A percentile compares a stretch with the other conserved stretches of the same genome.
These are phyloP conservation scores for Oxyria digyna DNA, from an alignment of 148 eudicot genomes.

Conservation along the genomic window DNA sequence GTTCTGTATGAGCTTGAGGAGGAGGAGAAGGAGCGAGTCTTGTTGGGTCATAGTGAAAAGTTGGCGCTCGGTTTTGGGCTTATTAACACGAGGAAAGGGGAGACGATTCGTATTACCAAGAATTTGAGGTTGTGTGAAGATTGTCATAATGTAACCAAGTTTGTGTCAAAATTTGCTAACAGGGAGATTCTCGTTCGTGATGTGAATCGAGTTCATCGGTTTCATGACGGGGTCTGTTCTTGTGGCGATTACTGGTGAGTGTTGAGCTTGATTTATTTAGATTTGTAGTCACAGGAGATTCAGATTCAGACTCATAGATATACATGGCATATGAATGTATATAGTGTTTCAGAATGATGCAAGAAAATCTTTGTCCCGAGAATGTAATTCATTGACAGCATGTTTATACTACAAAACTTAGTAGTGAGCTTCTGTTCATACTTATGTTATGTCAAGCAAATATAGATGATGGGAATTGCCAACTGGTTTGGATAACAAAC, in stretches of 20 bases:
- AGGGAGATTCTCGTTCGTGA: conserved; percentile 88
- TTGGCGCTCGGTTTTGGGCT: conserved; percentile 85
- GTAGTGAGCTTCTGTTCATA: background rate
- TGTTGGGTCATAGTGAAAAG: conserved; percentile 90
- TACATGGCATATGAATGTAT: background rate
- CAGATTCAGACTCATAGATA: background rate
- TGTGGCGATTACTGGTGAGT: conserved; percentile 52
- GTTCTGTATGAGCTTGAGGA: conserved; percentile 69
- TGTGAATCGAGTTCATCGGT: conserved; percentile 79
- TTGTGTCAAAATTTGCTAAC: conserved; percentile 51
- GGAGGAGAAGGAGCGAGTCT: conserved; percentile 59
- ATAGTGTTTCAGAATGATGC: background rate
- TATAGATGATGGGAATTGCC: too few species aligned
- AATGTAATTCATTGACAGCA: background rate
- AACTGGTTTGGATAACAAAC: background rate
- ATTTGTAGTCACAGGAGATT: background rate
- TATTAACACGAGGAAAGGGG: conserved; percentile 56
- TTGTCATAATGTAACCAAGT: conserved; percentile 82
- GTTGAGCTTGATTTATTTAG: background rate
- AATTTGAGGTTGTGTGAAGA: conserved; percentile 91
- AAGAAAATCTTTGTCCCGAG: background rate
- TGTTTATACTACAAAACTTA: background rate
- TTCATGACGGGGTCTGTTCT: conserved; percentile 76
- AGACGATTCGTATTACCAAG: conserved; percentile 69
- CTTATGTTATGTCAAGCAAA: too few species aligned